These are phyloP conservation scores for Cudoniella acicularis DNA, from an alignment of 495 filamentous ascomycete species.

Conservation along the genomic window DNA sequence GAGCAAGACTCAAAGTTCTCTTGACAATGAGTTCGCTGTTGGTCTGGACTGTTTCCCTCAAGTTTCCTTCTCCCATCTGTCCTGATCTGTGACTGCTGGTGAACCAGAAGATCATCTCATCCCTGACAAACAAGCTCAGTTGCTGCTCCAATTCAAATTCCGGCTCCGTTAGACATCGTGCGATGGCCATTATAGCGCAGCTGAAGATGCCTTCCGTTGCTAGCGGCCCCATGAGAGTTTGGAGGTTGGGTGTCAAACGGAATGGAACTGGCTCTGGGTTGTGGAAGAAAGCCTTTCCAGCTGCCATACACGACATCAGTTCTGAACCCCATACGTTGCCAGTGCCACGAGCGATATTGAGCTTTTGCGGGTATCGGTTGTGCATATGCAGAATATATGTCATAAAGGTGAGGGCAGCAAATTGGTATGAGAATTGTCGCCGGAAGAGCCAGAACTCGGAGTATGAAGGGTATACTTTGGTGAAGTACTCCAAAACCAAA, in stretches of 20 bases:
- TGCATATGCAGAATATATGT: slow-evolving; percentile 97
- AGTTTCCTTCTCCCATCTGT: slow-evolving; percentile 60
- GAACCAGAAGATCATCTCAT: slow-evolving; percentile 98
- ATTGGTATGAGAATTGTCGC: slow-evolving; percentile 91
- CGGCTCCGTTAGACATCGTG: slow-evolving; percentile 89
- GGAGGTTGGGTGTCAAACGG: slow-evolving; percentile 94
- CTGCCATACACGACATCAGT: slow-evolving; percentile 78
- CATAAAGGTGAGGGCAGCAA: slow-evolving; percentile 96
- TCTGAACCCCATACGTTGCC: slow-evolving; percentile 97
- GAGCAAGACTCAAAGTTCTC: slow-evolving; percentile 76
- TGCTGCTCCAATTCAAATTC: slow-evolving; percentile 88
- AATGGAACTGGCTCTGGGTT: slow-evolving; percentile 94
- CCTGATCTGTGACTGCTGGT: slow-evolving; percentile 67
- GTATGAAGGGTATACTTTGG: slow-evolving; percentile 81
- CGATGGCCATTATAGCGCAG: slow-evolving; percentile 89
- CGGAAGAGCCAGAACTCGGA: slow-evolving; percentile 98
- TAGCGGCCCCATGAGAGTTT: slow-evolving; percentile 91
- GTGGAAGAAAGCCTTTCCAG: slow-evolving; percentile 79
- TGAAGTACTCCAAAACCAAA: slow-evolving; percentile 84
- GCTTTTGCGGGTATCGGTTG: slow-evolving; percentile 89
- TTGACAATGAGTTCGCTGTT: slow-evolving; percentile 92
- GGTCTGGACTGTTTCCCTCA: slow-evolving; percentile 80
- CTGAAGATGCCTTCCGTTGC: slow-evolving; percentile 94
- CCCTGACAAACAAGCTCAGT: slow-evolving; percentile 87
- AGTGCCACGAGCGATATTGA: slow-evolving; percentile 81